Evolutionary conservation across 2,329 filamentous ascomycete species (phyloP).

Genomic region (Xylariaceae sp.): DNA sequence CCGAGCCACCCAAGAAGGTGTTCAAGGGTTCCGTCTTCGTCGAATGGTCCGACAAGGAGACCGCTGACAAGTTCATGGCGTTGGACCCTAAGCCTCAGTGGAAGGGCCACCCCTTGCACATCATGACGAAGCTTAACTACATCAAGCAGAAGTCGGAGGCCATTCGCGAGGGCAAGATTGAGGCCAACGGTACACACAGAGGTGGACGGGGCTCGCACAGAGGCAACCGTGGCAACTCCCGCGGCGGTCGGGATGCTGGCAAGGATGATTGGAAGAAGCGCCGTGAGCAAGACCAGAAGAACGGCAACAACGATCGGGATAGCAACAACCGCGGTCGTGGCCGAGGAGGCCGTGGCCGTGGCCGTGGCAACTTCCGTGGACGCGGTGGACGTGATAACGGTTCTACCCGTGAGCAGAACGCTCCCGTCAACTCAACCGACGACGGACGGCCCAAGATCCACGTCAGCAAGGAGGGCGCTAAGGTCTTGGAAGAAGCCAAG

Average conservation of each 20-base stretch:
- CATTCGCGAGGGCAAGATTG: conserved; percentile 64
- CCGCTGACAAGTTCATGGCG: conserved; percentile 72
- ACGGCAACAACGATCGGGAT: conserved; percentile 49
- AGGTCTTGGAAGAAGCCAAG: conserved; percentile 30
- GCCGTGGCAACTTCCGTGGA: conserved; percentile 37
- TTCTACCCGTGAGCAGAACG: conserved; percentile 34
- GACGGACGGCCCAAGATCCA: conserved; percentile 42
- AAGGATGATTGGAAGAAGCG: conserved; percentile 61
- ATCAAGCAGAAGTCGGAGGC: conserved; percentile 69
- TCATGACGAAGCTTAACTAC: conserved; percentile 87
- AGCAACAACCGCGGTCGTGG: conserved; percentile 30
- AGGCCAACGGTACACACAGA: conserved; percentile 45
- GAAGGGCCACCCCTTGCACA: conserved; percentile 71
- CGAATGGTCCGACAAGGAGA: conserved; percentile 77
- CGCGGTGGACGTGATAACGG: conserved; percentile 37
- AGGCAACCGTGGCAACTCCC: conserved; percentile 34
- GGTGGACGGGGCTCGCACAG: conserved; percentile 31
- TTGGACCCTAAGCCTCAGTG: conserved; percentile 78
- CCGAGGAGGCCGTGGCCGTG: conserved; percentile 40
- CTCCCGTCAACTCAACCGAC: conserved; percentile 30
- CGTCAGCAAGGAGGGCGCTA: conserved; percentile 37
- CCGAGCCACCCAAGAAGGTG: conserved; percentile 48
- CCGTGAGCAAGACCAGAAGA: conserved; percentile 56
- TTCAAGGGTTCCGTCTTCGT: conserved; percentile 98
- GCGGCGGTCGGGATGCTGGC: conserved; percentile 34